Base-by-base conservation (phyloP, 2,329 filamentous ascomycete genomes). In the Cercospora nicotianae region DNA sequence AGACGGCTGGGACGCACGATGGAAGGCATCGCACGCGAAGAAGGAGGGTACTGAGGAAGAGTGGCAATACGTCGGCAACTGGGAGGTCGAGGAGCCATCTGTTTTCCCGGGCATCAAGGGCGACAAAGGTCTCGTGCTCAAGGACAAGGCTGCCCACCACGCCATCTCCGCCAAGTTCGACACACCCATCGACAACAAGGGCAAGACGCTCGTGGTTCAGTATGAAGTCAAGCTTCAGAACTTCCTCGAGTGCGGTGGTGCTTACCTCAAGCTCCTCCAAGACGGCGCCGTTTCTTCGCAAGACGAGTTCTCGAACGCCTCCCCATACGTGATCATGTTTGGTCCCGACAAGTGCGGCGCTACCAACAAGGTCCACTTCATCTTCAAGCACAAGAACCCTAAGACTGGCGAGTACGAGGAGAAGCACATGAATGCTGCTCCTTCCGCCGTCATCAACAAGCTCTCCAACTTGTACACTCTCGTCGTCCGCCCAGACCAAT, bases 301-400 rank as follows among this genome's bases (percentile, higher is more conserved):
- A 77, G 94, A 98, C 73, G 95, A 99, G 86, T 99, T 99, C 86
- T 93, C 92, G 81, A 98, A 99, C 84, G 89, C 91, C 70, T 97
- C 94, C 53, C 95, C 95, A 60, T 99, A 99, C 80, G 92, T 99
- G 75, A 96, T 99, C 87, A 99, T 99, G 95, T 99, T 99, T 80
- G 95, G 95, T 75, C 95, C 95, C 76, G 95, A 99, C 87, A 98
- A 98, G 90, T 99, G 95, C 81, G 95, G 95, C 82, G 88, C 93
- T 80, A 98, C 93, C 82, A 99, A 99, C 90, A 98, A 98, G 91
- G 88, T 90, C 69, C 88, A 90, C 82, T 97, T 99, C 85, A 99
- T 99, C 82, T 96, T 99, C 89, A 95, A 96, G 84, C 95, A 99
- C 91, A 99, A 98, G 92, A 99, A 98, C 89, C 95, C 95, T 80